Conservation (phyloP, 805 yeast genomes). For the Candida berthetii region DNA sequence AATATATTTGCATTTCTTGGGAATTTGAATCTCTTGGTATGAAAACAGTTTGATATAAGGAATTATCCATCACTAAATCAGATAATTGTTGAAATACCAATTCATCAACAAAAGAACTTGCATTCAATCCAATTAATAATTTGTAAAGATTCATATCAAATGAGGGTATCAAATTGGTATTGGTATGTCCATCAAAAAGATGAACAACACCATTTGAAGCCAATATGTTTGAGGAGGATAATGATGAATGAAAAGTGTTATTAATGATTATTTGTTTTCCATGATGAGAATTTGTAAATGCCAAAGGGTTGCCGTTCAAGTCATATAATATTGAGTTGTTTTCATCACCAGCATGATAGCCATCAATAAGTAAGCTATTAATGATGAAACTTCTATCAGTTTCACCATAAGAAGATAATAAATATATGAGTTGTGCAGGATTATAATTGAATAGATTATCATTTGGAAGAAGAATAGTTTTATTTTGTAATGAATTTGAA, state of each 20-base stretch:
- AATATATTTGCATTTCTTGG: constrained; percentile 8
- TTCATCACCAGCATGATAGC: constrained; percentile 38
- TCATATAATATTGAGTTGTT: constrained; percentile 13
- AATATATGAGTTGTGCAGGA: constrained; percentile 39
- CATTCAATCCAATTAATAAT: constrained; percentile 52
- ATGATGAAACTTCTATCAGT: constrained; percentile 21
- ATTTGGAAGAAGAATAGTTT: constrained; percentile 41
- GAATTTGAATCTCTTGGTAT: constrained; percentile 35
- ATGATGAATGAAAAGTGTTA: constrained; percentile 22
- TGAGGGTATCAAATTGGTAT: constrained; percentile 16
- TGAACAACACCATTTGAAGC: constrained; percentile 46
- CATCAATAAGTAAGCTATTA: constrained; percentile 30
- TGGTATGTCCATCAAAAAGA: constrained; percentile 36
- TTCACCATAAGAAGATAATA: constrained; percentile 25
- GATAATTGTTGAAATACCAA: constrained; percentile 52
- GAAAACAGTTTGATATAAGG: constrained; percentile 54
- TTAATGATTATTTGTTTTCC: constrained; percentile 33
- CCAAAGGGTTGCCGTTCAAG: constrained; percentile 18
- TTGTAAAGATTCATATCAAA: constrained; percentile 47
- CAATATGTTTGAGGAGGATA: constrained; percentile 35
- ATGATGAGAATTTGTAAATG: constrained; percentile 15
- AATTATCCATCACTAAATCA: constrained; percentile 47
- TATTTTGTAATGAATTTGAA: constrained; percentile 17
- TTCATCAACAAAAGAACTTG: constrained; percentile 64
- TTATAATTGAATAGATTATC: constrained; percentile 33